Evolutionary conservation across 1,139 yeast genomes (phyloP), one percentile per base, ranked within the genome.

Genomic region (Pichia kudriavzevii): DNA sequence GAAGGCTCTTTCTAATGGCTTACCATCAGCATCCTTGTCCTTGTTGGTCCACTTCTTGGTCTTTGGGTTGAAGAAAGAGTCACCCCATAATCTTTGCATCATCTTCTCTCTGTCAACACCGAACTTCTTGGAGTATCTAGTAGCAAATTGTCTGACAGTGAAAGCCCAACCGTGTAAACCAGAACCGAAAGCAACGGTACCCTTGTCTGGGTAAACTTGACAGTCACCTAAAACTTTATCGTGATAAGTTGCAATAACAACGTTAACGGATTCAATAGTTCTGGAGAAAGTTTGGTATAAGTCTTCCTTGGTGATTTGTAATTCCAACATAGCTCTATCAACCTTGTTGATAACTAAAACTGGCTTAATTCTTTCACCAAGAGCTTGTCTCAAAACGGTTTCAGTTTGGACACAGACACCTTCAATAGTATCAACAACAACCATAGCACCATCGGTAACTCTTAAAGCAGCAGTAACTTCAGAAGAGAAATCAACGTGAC

Each of bases 101-200:
- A 91, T 87, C 84, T 91, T 91, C 49, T 64, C 55, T 68, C 84
- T 79, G 84, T 88, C 97, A 64, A 91, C 97, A 85, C 98, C 98
- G 67, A 91, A 91, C 75, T 91, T 91, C 87, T 88, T 87, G 67
- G 95, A 79, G 80, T 91, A 91, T 75, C 95, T 85, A 72, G 74
- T 70, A 61, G 98, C 98, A 59, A 91, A 91, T 77, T 91, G 98
- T 73, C 98, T 87, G 64, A 91, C 81, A 60, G 98, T 91, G 91
- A 91, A 91, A 66, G 96, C 97, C 98, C 98, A 91, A 71, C 98
- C 98, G 80, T 91, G 98, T 64, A 91, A 78, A 81, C 97, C 98
- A 69, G 98, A 91, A 75, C 95, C 97, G 72, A 91, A 91, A 54
- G 98, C 98, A 64, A 91, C 96, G 69, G 97, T 91, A 75, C 98